Evolutionary conservation across 1,284 basidiomycete species (phyloP).

Genomic region (Trametes versicolor): DNA sequence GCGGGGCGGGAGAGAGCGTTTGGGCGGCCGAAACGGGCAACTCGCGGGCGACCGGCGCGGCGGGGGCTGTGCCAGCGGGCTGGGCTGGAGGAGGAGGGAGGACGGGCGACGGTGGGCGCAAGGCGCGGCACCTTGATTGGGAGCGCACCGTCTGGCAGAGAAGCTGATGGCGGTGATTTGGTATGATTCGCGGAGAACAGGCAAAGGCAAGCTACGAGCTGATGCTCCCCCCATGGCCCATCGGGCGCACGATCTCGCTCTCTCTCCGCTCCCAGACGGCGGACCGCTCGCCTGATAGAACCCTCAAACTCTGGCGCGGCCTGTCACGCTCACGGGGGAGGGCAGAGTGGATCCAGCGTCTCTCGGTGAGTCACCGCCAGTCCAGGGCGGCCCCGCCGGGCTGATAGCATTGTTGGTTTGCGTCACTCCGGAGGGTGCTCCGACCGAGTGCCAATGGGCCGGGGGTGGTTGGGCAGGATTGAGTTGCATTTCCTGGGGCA

Average conservation of each 20-base stretch:
- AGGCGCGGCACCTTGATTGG: slow-evolving; percentile 27
- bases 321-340: slow-evolving; percentile 28
- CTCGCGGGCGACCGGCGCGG: slow-evolving; percentile 25
- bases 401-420: slow-evolving; percentile 15
- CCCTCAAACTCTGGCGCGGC: slow-evolving; percentile 32
- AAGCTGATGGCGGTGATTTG: slow-evolving; percentile 31
- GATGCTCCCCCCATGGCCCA: slow-evolving; percentile 10
- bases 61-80: slow-evolving; percentile 28
- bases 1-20: slow-evolving; percentile 7
- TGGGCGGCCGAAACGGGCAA: slow-evolving; percentile 18
- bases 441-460: slow-evolving; percentile 1
- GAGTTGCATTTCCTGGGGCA: background rate
- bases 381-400: slow-evolving; percentile 22
- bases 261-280: slow-evolving; percentile 29
- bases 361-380: slow-evolving; percentile 20
- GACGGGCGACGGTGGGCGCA: background rate
- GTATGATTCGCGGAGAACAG: slow-evolving; percentile 32
- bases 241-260: slow-evolving; percentile 19
- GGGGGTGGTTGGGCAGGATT: background rate
- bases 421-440: slow-evolving; percentile 16
- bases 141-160: slow-evolving; percentile 27
- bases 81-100: background rate
- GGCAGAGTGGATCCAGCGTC: background rate
- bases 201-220: slow-evolving; percentile 20
- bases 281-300: slow-evolving; percentile 22